phyloP scores from a whole-genome alignment of 75 land plant genomes.

The Pseudotsuga menziesii region DNA sequence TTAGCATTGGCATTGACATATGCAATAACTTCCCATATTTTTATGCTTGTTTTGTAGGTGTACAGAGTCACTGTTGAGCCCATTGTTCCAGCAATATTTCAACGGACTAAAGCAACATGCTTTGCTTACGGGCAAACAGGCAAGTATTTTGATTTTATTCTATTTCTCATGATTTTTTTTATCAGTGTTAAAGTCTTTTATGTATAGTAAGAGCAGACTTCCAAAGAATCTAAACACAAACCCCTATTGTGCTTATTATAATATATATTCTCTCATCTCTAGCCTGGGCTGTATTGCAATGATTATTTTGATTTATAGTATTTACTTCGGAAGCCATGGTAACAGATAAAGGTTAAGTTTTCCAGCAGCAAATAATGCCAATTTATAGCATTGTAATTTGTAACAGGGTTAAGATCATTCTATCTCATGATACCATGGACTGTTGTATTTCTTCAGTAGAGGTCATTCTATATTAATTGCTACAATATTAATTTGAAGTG shows the following conservation, averaged over 20 bases:
- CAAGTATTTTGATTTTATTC: not conserved
- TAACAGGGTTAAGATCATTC: not conserved
- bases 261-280: not conserved
- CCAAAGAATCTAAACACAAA: not conserved
- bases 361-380: not conserved
- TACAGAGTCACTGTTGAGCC: slow-evolving; percentile 95
- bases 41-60: slow-evolving; percentile 48
- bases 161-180: too few relatives aligned
- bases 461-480: not conserved
- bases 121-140: slow-evolving; percentile 99
- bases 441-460: not conserved
- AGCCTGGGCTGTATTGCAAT: not conserved
- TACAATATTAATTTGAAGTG: not conserved
- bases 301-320: too few relatives aligned
- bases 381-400: not conserved
- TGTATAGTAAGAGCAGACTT: too few relatives aligned
- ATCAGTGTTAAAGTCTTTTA: too few relatives aligned
- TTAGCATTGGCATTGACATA: not conserved
- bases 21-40: not conserved
- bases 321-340: too few relatives aligned
- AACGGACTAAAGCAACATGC: slow-evolving; percentile 96
- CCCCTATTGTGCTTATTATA: not conserved
- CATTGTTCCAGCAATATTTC: slow-evolving; percentile 92
- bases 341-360: too few relatives aligned
- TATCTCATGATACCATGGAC: not conserved